Evolutionary conservation across 2,329 filamentous ascomycete species (phyloP).

Genomic region (Botrytis tulipae): DNA sequence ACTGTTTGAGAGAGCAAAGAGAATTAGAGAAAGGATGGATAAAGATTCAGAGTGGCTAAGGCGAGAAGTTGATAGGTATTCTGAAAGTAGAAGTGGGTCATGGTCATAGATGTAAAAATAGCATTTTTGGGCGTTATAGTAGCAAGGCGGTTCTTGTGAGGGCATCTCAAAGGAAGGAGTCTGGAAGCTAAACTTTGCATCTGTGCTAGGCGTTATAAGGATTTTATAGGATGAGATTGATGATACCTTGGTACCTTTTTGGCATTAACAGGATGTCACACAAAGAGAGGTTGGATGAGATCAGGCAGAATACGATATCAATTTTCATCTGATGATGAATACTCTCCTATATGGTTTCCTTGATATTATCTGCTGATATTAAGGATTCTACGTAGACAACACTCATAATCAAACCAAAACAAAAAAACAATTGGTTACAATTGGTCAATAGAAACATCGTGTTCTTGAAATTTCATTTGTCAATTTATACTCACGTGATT

Average conservation of each 20-base stretch:
- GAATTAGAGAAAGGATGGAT: constrained; percentile 39
- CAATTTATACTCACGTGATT: not conserved
- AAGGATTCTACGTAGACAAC: not conserved
- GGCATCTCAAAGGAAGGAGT: constrained; percentile 18
- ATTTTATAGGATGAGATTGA: constrained; percentile 22
- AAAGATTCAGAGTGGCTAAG: constrained; percentile 38
- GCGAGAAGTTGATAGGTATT: constrained; percentile 31
- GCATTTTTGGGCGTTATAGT: constrained; percentile 22
- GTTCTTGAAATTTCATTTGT: not conserved
- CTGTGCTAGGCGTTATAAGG: constrained; percentile 25
- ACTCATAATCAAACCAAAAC: not conserved
- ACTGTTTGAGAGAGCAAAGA: constrained; percentile 38
- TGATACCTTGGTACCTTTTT: constrained; percentile 25
- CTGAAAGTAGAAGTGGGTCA: constrained; percentile 31
- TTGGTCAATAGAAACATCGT: not conserved
- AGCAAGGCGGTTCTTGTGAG: not conserved
- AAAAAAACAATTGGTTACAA: not conserved
- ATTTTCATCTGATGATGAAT: not conserved
- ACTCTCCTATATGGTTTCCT: too few species aligned
- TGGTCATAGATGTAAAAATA: constrained; percentile 27
- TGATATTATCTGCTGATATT: not conserved
- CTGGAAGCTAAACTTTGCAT: constrained; percentile 23
- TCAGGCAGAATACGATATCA: not conserved
- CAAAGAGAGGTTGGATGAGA: not conserved
- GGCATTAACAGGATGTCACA: constrained; percentile 17